Evolutionary conservation across 176 grass and related monocot species (phyloP), one percentile per base, ranked within the genome.

Genomic region (Lolium multiflorum): DNA sequence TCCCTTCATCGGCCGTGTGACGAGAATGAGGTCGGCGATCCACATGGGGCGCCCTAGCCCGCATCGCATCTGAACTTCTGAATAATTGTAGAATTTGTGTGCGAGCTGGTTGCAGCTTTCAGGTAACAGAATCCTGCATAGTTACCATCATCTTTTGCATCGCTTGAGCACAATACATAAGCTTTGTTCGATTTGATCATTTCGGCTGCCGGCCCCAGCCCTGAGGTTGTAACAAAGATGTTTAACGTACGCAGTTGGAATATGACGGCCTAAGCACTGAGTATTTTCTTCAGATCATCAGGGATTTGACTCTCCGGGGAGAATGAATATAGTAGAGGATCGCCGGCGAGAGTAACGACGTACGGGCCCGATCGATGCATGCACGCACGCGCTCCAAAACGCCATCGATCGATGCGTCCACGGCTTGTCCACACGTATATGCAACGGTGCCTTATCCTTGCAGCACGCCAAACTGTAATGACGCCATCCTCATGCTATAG

Each of bases 371-470:
- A 70, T 88, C 31, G 35, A 49, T 35, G 68, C 44, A 54, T 48
- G 68, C 44, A 44, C 54, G 68, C 44, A 44, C 54, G 83, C 14
- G 20, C 76, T 81, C 24, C 44, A 11, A 77, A 26, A 60, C 21
- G 83, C 38, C 70, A 60, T 58, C 50, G 70, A 50, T 63, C 70
- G 17, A 51, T 65, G 59, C 14, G 75, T 51, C 38, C 25, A 8
- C 16, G 21, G 59, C 26, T 59, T 10, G 26, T 76, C 69, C 47
- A 58, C 76, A 74, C 67, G 82, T 81, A 44, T 44, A 76, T 38
- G 14, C 24, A 35, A 10, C 60, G 59, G 67, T 58, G 55, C 57
- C 87, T 89, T 89, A 81, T 75, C 84, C 77, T 79, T 48, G 80
- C 80, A 59, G 71, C 74, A 57, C 28, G 56, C 55, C 64, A 31